phyloP scores from a whole-genome alignment of 2,329 filamentous ascomycete genomes.

The Aspergillus sp. region DNA sequence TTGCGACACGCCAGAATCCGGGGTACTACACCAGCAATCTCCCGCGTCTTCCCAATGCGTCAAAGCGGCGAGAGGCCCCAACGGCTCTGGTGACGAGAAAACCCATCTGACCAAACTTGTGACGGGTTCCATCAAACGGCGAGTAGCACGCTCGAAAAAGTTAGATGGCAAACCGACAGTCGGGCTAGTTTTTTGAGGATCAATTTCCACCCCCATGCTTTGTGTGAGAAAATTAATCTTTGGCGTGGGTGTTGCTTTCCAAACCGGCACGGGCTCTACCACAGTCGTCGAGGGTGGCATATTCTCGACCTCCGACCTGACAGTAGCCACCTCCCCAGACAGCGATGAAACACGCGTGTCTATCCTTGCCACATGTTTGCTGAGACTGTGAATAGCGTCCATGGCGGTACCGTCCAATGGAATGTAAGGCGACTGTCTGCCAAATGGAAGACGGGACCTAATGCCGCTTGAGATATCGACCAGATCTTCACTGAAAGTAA shows the following conservation, averaged over 20 bases:
- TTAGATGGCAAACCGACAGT: constrained; percentile 33
- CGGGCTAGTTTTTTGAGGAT: constrained; percentile 55
- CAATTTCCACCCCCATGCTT: constrained; percentile 60
- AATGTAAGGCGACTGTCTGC: constrained; percentile 4
- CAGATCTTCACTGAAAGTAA: constrained; percentile 10
- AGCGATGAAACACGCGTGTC: constrained; percentile 25
- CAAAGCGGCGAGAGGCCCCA: constrained; percentile 53
- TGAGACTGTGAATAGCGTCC: constrained; percentile 19
- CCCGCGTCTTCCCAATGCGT: constrained; percentile 67
- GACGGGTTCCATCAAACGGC: constrained; percentile 1
- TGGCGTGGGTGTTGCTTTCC: constrained; percentile 6
- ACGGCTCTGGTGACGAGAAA: constrained; percentile 12
- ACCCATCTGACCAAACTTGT: neutral
- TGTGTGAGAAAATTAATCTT: constrained; percentile 68
- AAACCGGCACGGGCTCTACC: constrained; percentile 9
- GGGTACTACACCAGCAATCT: constrained; percentile 76
- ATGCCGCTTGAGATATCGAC: constrained; percentile 9
- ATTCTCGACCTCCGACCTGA: constrained; percentile 18
- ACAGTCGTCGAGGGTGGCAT: constrained; percentile 16
- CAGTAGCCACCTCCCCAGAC: constrained; percentile 20
- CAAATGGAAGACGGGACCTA: constrained; percentile 8
- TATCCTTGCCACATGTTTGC: constrained; percentile 21
- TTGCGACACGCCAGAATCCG: constrained; percentile 39
- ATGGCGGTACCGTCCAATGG: constrained; percentile 19
- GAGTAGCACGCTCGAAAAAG: constrained; percentile 14